A percentile compares a stretch with the other conserved stretches of the same genome.
These are phyloP conservation scores for Lepiota subincarnata DNA, from an alignment of 768 basidiomycete genomes.

Conservation along the genomic window DNA sequence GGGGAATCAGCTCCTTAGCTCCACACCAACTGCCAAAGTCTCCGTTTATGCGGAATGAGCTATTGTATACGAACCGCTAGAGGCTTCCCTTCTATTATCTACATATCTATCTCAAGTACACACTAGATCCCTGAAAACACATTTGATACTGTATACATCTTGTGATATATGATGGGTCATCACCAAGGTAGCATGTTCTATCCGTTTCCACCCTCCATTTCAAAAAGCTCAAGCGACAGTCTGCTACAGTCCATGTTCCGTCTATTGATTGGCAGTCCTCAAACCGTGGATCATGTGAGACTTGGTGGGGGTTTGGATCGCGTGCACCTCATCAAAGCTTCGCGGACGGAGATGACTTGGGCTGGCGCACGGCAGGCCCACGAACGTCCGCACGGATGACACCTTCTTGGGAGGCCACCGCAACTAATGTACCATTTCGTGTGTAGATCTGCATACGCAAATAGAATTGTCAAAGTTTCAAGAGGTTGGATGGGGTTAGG, in stretches of 20 bases:
- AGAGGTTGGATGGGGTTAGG: neutral
- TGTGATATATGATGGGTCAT: no score
- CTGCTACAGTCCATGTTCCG: no score
- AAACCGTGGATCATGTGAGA: no score
- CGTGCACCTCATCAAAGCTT: conserved; percentile 2
- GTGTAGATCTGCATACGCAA: conserved; percentile 56
- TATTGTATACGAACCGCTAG: neutral
- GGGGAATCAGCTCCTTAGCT: neutral
- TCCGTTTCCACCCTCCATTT: no score
- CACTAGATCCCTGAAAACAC: no score
- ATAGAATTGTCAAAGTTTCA: conserved; percentile 2
- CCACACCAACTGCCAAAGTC: neutral
- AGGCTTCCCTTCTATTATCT: no score
- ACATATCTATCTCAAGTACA: no score
- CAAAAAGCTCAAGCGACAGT: no score
- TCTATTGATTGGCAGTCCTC: no score
- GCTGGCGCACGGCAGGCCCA: conserved; percentile 24
- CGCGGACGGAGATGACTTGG: neutral
- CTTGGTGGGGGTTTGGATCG: no score
- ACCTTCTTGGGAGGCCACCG: conserved; percentile 80
- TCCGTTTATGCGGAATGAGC: neutral
- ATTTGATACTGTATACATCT: no score
- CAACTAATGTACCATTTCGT: conserved; percentile 60
- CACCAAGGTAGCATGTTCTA: no score
- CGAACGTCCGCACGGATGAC: conserved; percentile 60